Conservation (phyloP, 2,329 filamentous ascomycete species). For the Fusarium sp. region DNA sequence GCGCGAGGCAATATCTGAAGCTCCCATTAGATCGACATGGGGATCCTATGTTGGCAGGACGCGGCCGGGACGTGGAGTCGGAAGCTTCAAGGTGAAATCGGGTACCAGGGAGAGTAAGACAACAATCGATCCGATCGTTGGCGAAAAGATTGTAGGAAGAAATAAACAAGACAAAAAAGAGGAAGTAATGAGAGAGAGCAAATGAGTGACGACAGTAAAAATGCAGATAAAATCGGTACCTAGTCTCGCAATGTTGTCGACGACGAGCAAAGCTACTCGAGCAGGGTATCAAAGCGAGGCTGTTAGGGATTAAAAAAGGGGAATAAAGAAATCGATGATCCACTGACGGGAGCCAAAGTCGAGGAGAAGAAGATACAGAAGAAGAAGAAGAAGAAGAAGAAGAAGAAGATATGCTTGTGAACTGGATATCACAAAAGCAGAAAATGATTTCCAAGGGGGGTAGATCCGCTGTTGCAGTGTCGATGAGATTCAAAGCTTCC, state of each 20-base stretch:
- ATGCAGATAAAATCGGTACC: conserved; percentile 22
- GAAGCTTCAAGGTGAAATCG: conserved; percentile 13
- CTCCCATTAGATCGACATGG: conserved; percentile 55
- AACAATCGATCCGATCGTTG: conserved; percentile 10
- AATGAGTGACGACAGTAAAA: conserved; percentile 22
- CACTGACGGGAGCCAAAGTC: not conserved
- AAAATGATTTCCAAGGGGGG: conserved; percentile 16
- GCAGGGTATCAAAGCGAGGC: conserved; percentile 37
- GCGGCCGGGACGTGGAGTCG: conserved; percentile 26
- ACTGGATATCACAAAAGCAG: conserved; percentile 10
- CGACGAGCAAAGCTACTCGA: conserved; percentile 31
- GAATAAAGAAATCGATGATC: conserved; percentile 17
- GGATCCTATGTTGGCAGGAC: conserved; percentile 28
- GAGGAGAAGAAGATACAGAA: conserved; percentile 6
- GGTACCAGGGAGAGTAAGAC: conserved; percentile 32
- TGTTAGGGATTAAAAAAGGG: conserved; percentile 26
- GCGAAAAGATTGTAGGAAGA: not conserved
- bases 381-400: conserved; percentile 13
- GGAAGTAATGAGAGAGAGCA: conserved; percentile 1
- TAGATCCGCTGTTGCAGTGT: conserved; percentile 34
- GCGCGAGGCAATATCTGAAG: conserved; percentile 59
- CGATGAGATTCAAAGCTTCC: conserved; percentile 32
- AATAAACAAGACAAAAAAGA: conserved; percentile 21
- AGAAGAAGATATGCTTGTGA: conserved; percentile 10
- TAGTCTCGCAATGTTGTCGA: conserved; percentile 39